Conservation (phyloP, 169 alveolate species). For the Cryptosporidium parvum region DNA sequence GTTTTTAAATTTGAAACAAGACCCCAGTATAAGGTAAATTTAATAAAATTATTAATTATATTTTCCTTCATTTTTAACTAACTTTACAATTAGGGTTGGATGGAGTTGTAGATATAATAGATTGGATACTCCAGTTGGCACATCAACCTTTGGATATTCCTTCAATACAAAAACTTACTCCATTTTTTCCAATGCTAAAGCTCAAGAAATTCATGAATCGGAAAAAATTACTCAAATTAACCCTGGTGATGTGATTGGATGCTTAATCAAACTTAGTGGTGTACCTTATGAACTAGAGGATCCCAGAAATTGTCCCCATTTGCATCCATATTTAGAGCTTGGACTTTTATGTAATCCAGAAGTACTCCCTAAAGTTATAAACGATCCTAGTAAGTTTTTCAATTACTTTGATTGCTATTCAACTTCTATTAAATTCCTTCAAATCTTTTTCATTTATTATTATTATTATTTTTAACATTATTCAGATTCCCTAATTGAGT, state of each 20-base stretch:
- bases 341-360: slow-evolving; percentile 67
- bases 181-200: slow-evolving; percentile 5
- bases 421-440: background rate
- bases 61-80: background rate
- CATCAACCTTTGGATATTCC: slow-evolving; percentile 46
- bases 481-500: slow-evolving; percentile 77
- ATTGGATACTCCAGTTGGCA: slow-evolving; percentile 48
- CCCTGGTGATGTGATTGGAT: slow-evolving; percentile 81
- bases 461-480: background rate
- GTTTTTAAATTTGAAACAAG: background rate
- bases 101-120: slow-evolving; percentile 69
- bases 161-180: slow-evolving; percentile 13
- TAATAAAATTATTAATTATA: background rate
- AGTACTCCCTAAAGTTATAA: slow-evolving; percentile 15
- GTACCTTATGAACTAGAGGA: slow-evolving; percentile 80
- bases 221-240: background rate
- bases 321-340: slow-evolving; percentile 83
- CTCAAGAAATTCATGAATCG: background rate
- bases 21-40: slow-evolving; percentile 60
- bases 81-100: slow-evolving; percentile 30
- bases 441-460: background rate
- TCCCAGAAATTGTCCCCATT: slow-evolving; percentile 81
- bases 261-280: slow-evolving; percentile 77
- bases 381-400: slow-evolving; percentile 42
- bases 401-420: background rate